Conservation (phyloP, 208 protist genomes). For the Trypanosoma congolense region DNA sequence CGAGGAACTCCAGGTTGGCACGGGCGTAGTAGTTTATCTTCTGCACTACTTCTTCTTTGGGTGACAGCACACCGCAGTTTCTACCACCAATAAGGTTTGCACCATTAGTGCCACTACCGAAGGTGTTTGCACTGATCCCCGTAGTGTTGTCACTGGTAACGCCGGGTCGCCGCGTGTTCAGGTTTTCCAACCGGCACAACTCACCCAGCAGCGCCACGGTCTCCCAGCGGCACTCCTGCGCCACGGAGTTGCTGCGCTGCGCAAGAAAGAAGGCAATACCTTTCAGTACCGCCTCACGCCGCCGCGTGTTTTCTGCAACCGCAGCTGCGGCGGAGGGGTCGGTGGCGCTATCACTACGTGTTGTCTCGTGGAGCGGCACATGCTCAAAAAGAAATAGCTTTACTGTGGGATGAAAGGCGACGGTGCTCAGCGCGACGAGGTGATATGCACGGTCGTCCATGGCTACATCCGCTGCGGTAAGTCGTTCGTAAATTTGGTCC, state of each 20-base stretch:
- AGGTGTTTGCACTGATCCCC: slow-evolving; percentile 7
- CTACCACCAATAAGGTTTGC: background rate
- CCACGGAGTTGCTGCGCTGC: slow-evolving; percentile 62
- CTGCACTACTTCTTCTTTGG: slow-evolving; percentile 30
- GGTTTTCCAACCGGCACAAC: slow-evolving; percentile 66
- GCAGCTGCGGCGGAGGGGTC: background rate
- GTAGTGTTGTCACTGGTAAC: slow-evolving; percentile 5
- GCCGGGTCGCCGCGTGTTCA: slow-evolving; percentile 19
- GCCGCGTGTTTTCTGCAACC: slow-evolving; percentile 20
- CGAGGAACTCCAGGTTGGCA: slow-evolving; percentile 66
- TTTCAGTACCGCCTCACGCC: slow-evolving; percentile 55
- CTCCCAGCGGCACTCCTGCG: slow-evolving; percentile 73
- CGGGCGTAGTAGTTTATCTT: slow-evolving; percentile 64
- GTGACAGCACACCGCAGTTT: background rate
- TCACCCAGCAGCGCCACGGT: slow-evolving; percentile 74
- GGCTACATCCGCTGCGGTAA: slow-evolving; percentile 33
- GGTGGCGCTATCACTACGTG: too few relatives aligned
- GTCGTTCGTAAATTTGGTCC: slow-evolving; percentile 64
- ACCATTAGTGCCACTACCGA: slow-evolving; percentile 3
- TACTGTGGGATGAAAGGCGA: slow-evolving; percentile 77
- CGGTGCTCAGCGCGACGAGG: slow-evolving; percentile 70
- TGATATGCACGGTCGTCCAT: slow-evolving; percentile 65
- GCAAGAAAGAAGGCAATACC: slow-evolving; percentile 69
- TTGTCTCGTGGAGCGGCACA: slow-evolving; percentile 8
- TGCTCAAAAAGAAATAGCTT: slow-evolving; percentile 78